A percentile compares a stretch with the other conserved stretches of the same genome.
Conservation (phyloP, 495 filamentous ascomycete species). For the Polyplosphaeria fusca region DNA sequence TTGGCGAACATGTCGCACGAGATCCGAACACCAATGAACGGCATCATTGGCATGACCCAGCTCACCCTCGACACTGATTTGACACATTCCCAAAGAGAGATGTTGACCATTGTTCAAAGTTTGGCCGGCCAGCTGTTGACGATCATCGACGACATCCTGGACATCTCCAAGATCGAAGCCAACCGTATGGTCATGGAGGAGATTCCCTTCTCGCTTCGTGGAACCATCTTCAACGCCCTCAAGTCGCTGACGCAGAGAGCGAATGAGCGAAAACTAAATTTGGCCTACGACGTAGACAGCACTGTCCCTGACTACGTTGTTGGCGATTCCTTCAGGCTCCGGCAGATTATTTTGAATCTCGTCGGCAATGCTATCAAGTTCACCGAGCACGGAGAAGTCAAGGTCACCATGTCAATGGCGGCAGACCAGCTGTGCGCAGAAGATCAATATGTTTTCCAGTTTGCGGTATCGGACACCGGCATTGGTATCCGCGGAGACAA, state of each 20-base stretch:
- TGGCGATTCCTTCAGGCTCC: constrained; percentile 92
- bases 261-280: constrained; percentile 92
- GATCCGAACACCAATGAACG: constrained; percentile 91
- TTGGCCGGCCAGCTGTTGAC: constrained; percentile 95
- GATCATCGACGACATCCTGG: constrained; percentile 98
- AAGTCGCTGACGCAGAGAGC: constrained; percentile 95
- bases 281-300: constrained; percentile 92
- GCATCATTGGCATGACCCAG: constrained; percentile 93
- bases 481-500: constrained; percentile 97
- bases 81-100: constrained; percentile 92
- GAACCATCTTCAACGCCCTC: constrained; percentile 95
- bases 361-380: constrained; percentile 91
- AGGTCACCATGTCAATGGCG: constrained; percentile 81
- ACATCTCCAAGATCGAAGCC: constrained; percentile 99
- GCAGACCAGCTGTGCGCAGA: constrained; percentile 62
- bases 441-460: constrained; percentile 90
- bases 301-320: constrained; percentile 95
- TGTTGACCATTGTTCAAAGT: constrained; percentile 98
- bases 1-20: constrained; percentile 99
- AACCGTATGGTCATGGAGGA: constrained; percentile 99
- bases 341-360: constrained; percentile 87
- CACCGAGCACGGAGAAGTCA: constrained; percentile 95
- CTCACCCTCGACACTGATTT: constrained; percentile 93
- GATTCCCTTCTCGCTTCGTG: constrained; percentile 91
- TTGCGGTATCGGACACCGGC: constrained; percentile 93